A percentile compares a stretch with the other conserved stretches of the same genome.
Conservation (phyloP, 805 yeast species). For the Lachancea dasiensis region DNA sequence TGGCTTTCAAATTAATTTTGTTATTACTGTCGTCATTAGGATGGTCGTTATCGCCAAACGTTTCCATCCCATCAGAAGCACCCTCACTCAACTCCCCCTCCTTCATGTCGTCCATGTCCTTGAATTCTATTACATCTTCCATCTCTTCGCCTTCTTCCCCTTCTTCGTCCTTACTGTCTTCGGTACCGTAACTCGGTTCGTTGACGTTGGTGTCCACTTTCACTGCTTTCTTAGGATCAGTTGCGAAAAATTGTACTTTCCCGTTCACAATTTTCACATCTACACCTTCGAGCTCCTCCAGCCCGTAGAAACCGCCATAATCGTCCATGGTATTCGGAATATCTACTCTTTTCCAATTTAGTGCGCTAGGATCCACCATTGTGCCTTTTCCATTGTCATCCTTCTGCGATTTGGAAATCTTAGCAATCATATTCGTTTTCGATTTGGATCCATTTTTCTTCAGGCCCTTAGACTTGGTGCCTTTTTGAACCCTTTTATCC, state of each 20-base stretch:
- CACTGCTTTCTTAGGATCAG: constrained; percentile 27
- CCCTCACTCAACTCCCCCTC: constrained; percentile 29
- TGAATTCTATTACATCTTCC: constrained; percentile 25
- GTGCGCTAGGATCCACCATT: constrained; percentile 41
- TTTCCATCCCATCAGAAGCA: constrained; percentile 22
- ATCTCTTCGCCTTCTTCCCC: constrained; percentile 11
- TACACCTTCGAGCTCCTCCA: constrained; percentile 93
- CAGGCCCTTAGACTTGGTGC: no score
- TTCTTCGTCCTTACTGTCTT: constrained; percentile 10
- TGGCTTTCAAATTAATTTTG: no score
- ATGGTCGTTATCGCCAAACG: constrained; percentile 19
- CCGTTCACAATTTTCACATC: constrained; percentile 73
- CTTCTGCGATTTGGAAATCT: constrained; percentile 1
- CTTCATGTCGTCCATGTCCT: constrained; percentile 28
- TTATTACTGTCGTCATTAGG: no score
- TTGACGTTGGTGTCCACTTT: constrained; percentile 9
- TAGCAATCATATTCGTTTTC: constrained; percentile 3
- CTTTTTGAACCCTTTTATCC: neutral
- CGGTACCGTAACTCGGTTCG: constrained; percentile 18
- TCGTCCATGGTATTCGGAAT: constrained; percentile 81
- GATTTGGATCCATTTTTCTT: constrained; percentile 3
- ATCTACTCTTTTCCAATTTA: constrained; percentile 77
- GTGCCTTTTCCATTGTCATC: neutral
- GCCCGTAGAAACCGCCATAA: constrained; percentile 84
- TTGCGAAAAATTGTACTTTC: constrained; percentile 50